Percentiles rank a stretch among this genome's conserved stretches.
Conservation (phyloP, 163 green algal species). For the Chloromonas sp. region DNA sequence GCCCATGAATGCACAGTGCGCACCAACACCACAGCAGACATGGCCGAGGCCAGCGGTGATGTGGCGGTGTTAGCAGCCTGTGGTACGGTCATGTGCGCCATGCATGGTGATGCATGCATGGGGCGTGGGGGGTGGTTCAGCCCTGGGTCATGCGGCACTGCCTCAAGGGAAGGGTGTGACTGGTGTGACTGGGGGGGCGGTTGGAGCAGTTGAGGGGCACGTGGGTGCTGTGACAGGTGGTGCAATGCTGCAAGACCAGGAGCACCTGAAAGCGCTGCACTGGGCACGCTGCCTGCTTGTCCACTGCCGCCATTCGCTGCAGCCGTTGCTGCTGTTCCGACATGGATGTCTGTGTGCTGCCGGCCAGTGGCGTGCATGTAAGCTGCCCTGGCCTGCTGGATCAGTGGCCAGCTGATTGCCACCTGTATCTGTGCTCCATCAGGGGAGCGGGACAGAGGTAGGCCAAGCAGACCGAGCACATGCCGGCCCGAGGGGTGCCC, state of each 20-base stretch:
- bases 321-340: too few relatives aligned
- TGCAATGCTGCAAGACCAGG: too few relatives aligned
- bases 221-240: too few relatives aligned
- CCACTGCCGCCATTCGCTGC: too few relatives aligned
- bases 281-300: too few relatives aligned
- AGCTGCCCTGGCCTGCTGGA: neutral
- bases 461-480: constrained; percentile 15
- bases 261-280: too few relatives aligned
- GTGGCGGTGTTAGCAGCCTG: neutral
- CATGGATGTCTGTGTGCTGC: too few relatives aligned
- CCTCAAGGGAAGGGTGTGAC: too few relatives aligned
- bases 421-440: constrained; percentile 22
- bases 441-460: constrained; percentile 6
- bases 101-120: too few relatives aligned
- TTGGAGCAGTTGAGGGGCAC: too few relatives aligned
- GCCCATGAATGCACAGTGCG: constrained; percentile 38
- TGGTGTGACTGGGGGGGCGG: too few relatives aligned
- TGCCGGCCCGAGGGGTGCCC: neutral
- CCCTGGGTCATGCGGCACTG: neutral
- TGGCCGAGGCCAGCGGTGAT: neutral
- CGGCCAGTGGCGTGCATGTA: too few relatives aligned
- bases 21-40: constrained; percentile 42
- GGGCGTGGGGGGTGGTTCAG: neutral
- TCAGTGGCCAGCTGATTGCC: constrained; percentile 2
- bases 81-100: neutral